Conservation (phyloP, 345 rosid species). For the Draba incana region DNA sequence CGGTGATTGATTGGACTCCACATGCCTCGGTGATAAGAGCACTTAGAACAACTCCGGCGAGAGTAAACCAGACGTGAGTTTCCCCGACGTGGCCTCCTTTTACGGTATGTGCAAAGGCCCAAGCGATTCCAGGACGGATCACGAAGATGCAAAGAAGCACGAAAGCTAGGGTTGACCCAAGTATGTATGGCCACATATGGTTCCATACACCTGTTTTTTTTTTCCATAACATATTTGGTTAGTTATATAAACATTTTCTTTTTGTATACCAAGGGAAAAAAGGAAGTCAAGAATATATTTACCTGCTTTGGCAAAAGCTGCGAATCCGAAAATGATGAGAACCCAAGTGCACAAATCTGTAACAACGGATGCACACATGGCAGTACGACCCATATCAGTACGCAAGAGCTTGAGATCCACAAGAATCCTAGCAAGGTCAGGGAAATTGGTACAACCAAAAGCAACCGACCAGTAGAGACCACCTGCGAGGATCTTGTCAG, state of each 20-base stretch:
- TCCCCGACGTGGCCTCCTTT: constrained; percentile 44
- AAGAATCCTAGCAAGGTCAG: constrained; percentile 57
- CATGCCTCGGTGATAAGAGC: constrained; percentile 53
- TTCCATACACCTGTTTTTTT: constrained; percentile 14
- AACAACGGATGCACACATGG: constrained; percentile 54
- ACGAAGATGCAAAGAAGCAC: constrained; percentile 40
- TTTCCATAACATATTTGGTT: too few relatives aligned
- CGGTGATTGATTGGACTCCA: constrained; percentile 57
- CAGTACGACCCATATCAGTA: constrained; percentile 55
- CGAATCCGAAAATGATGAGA: constrained; percentile 40
- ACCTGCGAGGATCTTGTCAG: constrained; percentile 34
- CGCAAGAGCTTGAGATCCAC: constrained; percentile 71
- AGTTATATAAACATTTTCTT: too few relatives aligned
- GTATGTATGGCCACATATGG: neutral
- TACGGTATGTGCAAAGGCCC: constrained; percentile 40
- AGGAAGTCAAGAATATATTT: neutral
- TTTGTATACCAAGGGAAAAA: neutral
- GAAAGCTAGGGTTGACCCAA: constrained; percentile 41
- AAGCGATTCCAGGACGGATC: constrained; percentile 49
- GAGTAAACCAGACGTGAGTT: constrained; percentile 46
- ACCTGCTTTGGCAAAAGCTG: constrained; percentile 27
- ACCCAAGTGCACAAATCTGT: constrained; percentile 60
- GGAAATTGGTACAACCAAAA: constrained; percentile 63
- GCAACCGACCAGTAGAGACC: constrained; percentile 52
- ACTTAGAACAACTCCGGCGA: constrained; percentile 50